phyloP scores from a whole-genome alignment of 306 rosid genomes.

The Cucurbita maxima region DNA sequence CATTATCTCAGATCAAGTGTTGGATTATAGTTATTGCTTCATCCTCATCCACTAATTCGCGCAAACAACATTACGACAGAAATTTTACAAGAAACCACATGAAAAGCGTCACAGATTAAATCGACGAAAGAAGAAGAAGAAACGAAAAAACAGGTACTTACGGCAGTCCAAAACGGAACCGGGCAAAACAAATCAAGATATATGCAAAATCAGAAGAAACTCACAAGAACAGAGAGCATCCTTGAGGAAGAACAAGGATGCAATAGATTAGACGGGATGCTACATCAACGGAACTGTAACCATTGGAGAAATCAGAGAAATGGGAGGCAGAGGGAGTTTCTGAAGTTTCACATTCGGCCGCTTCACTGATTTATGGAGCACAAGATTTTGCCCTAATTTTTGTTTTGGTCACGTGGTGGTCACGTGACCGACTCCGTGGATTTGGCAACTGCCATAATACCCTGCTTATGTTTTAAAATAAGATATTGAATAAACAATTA shows the following conservation, averaged over 20 bases:
- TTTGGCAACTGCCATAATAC: background rate
- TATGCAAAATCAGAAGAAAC: background rate
- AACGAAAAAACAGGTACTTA: too few species aligned
- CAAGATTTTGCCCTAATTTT: background rate
- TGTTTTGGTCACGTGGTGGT: background rate
- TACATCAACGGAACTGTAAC: background rate
- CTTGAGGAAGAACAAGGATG: background rate
- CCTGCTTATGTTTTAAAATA: too few species aligned
- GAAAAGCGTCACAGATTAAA: too few species aligned
- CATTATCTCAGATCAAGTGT: conserved; percentile 10
- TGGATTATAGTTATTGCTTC: background rate
- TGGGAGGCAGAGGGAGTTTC: background rate
- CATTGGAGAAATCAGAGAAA: background rate
- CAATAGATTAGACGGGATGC: background rate
- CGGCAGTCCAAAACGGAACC: too few species aligned
- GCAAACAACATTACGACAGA: background rate
- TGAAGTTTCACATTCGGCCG: background rate
- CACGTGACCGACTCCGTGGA: background rate
- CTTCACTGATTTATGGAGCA: background rate
- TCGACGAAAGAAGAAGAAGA: too few species aligned
- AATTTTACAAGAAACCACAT: background rate
- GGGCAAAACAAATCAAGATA: too few species aligned
- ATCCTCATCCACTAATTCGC: background rate
- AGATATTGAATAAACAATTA: too few species aligned
- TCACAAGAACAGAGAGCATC: background rate